Evolutionary conservation across 2,329 filamentous ascomycete genomes (phyloP).

Genomic region (Trichoderma arundinaceum): DNA sequence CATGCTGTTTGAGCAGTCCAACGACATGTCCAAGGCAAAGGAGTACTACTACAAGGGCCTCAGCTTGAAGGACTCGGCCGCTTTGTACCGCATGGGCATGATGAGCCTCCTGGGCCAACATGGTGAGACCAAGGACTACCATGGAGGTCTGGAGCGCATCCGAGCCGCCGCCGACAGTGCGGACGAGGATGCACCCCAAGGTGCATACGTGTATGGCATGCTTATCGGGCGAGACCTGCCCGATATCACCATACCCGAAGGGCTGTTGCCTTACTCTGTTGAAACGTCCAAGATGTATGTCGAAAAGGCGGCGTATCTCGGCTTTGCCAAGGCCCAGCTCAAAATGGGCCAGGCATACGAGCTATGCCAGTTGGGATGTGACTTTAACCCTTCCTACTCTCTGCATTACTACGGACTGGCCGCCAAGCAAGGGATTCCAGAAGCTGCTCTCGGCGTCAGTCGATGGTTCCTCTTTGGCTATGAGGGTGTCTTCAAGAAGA

Average conservation of each 20-base stretch:
- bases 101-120: constrained; percentile 96
- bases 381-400: constrained; percentile 91
- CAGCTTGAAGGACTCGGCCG: constrained; percentile 82
- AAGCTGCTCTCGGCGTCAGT: constrained; percentile 94
- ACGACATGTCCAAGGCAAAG: constrained; percentile 88
- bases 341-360: constrained; percentile 98
- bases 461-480: constrained; percentile 99
- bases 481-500: constrained; percentile 90
- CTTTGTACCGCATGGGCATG: constrained; percentile 88
- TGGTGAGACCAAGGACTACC: constrained; percentile 82
- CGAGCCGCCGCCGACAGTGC: constrained; percentile 81
- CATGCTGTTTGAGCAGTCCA: constrained; percentile 96
- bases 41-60: constrained; percentile 88
- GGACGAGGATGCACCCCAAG: constrained; percentile 96
- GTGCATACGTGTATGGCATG: constrained; percentile 95
- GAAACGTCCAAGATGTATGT: constrained; percentile 82
- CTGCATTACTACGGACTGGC: constrained; percentile 95
- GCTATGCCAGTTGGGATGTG: constrained; percentile 88
- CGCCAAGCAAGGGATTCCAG: constrained; percentile 86
- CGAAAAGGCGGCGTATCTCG: constrained; percentile 93
- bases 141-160: constrained; percentile 80
- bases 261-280: constrained; percentile 72
- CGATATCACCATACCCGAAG: constrained; percentile 81
- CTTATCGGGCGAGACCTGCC: constrained; percentile 87
- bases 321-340: constrained; percentile 93